These are phyloP conservation scores for Podaxis sp. DNA, from an alignment of 768 basidiomycete species.

Conservation along the genomic window DNA sequence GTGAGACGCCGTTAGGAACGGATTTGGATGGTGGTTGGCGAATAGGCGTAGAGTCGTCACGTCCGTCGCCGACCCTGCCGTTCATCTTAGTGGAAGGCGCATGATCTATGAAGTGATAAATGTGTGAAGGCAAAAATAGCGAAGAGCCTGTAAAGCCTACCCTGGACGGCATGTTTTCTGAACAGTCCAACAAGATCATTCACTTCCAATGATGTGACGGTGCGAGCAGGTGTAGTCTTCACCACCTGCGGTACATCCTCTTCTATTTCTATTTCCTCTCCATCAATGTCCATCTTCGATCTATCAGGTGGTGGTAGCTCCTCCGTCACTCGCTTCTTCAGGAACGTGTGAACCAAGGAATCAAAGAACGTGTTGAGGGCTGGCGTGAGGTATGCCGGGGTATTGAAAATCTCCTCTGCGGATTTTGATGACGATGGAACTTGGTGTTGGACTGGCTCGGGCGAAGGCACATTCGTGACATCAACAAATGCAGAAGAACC, in stretches of 20 bases:
- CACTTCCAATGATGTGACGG: conserved; percentile 8
- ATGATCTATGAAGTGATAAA: conserved; percentile 1
- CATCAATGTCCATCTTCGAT: conserved; percentile 23
- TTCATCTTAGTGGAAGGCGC: conserved; percentile 1
- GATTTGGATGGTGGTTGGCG: neutral
- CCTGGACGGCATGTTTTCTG: conserved; percentile 12
- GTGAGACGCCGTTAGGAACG: neutral
- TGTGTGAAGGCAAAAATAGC: neutral
- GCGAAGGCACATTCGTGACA: conserved; percentile 17
- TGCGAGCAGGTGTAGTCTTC: neutral
- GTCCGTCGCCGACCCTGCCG: conserved; percentile 1
- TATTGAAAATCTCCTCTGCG: conserved; percentile 50
- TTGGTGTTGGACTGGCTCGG: neutral
- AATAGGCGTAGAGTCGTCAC: neutral
- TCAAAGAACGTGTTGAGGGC: conserved; percentile 73
- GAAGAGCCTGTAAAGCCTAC: neutral
- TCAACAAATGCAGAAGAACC: conserved; percentile 68
- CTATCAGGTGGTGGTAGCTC: conserved; percentile 14
- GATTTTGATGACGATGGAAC: conserved; percentile 5
- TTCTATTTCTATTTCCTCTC: conserved; percentile 49
- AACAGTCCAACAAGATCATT: conserved; percentile 15
- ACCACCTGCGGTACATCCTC: conserved; percentile 33
- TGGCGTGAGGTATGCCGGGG: conserved; percentile 76
- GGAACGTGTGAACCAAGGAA: conserved; percentile 39
- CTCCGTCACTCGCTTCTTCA: conserved; percentile 26